Evolutionary conservation across 2,329 filamentous ascomycete genomes (phyloP).

Genomic region (Zopfia rhizophila): DNA sequence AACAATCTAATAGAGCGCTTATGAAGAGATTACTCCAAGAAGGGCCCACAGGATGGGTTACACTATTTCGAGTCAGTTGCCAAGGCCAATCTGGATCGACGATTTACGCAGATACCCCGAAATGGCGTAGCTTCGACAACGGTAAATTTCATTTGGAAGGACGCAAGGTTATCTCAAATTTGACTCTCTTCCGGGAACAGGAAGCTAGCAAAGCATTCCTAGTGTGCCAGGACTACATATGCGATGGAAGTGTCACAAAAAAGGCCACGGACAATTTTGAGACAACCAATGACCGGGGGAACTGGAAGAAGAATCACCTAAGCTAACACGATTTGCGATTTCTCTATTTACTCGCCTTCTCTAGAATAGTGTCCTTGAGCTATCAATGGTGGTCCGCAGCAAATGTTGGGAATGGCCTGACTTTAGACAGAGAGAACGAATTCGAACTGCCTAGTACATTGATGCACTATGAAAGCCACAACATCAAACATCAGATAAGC

Average conservation of each 20-base stretch:
- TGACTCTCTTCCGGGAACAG: neutral
- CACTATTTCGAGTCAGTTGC: neutral
- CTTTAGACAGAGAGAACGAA: neutral
- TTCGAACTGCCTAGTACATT: neutral
- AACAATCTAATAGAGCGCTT: neutral
- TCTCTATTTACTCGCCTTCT: too few relatives aligned
- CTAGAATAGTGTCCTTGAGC: too few relatives aligned
- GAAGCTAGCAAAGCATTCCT: neutral
- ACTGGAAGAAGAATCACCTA: neutral
- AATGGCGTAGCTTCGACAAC: neutral
- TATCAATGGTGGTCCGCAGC: neutral
- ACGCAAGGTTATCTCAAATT: neutral
- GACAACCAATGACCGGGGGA: neutral
- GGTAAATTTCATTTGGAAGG: conserved; percentile 3
- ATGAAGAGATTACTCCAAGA: neutral
- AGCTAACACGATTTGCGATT: neutral
- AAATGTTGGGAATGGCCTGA: neutral
- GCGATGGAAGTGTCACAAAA: neutral
- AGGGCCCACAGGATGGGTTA: neutral
- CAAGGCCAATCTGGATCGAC: neutral
- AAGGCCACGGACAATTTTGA: neutral
- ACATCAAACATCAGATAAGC: neutral
- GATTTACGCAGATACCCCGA: neutral
- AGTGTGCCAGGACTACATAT: neutral
- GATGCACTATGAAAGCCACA: neutral